These are phyloP conservation scores for Colletotrichum destructivum DNA, from an alignment of 2,329 filamentous ascomycete species.

Conservation along the genomic window DNA sequence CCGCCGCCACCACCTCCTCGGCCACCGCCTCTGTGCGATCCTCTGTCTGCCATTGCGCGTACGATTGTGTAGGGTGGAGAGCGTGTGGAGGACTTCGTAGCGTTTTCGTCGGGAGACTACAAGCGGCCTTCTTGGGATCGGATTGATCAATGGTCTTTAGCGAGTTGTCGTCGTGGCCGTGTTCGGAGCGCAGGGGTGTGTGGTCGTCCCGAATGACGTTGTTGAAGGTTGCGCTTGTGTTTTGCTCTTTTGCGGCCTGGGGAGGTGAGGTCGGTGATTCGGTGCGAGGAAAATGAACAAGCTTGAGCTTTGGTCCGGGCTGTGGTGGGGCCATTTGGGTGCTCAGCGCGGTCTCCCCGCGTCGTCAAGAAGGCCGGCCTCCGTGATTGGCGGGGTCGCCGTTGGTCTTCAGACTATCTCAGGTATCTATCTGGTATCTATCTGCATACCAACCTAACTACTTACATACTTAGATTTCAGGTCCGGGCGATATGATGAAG, in stretches of 20 bases:
- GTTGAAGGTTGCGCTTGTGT: constrained; percentile 40
- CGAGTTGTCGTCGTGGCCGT: not conserved
- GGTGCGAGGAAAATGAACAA: constrained; percentile 33
- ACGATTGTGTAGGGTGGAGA: not conserved
- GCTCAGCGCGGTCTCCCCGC: not conserved
- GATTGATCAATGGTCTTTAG: not conserved
- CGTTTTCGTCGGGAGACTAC: not conserved
- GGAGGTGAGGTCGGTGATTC: constrained; percentile 14
- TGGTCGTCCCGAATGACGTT: constrained; percentile 17
- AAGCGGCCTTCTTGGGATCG: not conserved
- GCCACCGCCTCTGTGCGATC: constrained; percentile 62
- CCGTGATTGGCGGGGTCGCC: constrained; percentile 31
- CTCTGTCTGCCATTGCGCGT: constrained; percentile 65
- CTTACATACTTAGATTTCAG: too few species aligned
- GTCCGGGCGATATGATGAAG: not conserved
- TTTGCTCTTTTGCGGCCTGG: constrained; percentile 1
- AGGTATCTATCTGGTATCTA: not conserved
- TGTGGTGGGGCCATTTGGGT: constrained; percentile 27
- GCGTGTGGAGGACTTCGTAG: not conserved
- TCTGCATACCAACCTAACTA: not conserved
- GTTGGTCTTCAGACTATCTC: not conserved
- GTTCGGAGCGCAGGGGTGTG: not conserved
- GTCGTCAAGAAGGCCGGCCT: constrained; percentile 2
- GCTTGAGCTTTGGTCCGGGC: constrained; percentile 38
- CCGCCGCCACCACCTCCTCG: constrained; percentile 60